phyloP scores from a whole-genome alignment of 129 eudicot species.

The Logfia minima region DNA sequence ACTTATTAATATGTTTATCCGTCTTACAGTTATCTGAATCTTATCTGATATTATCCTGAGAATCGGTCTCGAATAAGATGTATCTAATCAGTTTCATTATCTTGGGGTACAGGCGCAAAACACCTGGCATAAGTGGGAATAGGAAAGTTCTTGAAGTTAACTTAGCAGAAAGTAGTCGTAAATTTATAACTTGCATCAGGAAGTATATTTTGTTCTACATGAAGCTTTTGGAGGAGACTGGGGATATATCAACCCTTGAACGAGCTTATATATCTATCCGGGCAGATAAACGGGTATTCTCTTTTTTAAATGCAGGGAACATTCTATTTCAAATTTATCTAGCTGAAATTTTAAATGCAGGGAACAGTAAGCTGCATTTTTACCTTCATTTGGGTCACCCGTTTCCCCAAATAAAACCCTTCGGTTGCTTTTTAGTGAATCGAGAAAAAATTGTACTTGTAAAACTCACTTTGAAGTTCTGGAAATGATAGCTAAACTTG shows the following conservation, averaged over 20 bases:
- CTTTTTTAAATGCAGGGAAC: not conserved
- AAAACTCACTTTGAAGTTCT: not conserved
- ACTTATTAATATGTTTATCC: not conserved
- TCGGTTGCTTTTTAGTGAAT: not conserved
- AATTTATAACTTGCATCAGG: constrained; percentile 93
- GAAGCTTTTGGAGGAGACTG: constrained; percentile 79
- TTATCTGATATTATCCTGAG: constrained; percentile 15
- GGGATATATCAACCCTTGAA: constrained; percentile 79
- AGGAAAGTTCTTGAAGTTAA: constrained; percentile 86
- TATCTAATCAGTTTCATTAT: not conserved
- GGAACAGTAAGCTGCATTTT: constrained; percentile 23
- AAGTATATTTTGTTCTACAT: constrained; percentile 84
- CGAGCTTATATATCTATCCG: constrained; percentile 88
- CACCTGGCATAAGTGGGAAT: constrained; percentile 68
- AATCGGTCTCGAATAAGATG: not conserved
- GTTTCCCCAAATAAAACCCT: not conserved
- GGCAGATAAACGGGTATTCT: constrained; percentile 88
- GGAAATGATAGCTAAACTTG: not conserved
- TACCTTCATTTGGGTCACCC: not conserved
- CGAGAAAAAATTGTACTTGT: not conserved
- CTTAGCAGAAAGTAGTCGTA: constrained; percentile 92
- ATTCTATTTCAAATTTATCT: not conserved
- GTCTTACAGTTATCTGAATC: not conserved
- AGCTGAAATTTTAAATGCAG: constrained; percentile 10
- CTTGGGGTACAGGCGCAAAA: constrained; percentile 71